A percentile compares a stretch with the other conserved stretches of the same genome.
Evolutionary conservation across 75 land plant genomes (phyloP).

Genomic region (Chamaecyparis obtusa): DNA sequence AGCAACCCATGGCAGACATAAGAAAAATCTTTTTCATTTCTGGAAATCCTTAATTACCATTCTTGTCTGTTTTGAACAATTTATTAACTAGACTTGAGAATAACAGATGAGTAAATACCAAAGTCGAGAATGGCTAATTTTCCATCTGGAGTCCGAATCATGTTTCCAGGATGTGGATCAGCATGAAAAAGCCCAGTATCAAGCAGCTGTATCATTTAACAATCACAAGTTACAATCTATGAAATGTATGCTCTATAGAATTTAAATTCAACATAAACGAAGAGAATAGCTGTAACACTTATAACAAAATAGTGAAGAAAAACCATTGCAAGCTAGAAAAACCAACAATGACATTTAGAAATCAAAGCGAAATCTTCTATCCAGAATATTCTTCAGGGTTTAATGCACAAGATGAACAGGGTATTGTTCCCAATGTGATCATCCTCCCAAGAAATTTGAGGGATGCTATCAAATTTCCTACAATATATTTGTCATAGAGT

Average conservation of each 20-base stretch:
- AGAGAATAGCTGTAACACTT: neutral
- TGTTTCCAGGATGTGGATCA: constrained; percentile 99
- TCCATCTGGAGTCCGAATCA: constrained; percentile 98
- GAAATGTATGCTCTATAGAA: neutral
- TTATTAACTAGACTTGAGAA: neutral
- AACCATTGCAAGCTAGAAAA: neutral
- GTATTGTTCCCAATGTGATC: neutral
- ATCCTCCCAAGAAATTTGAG: no score
- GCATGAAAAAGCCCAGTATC: constrained; percentile 99
- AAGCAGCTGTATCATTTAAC: constrained; percentile 61
- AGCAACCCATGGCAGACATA: neutral
- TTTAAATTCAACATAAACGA: neutral
- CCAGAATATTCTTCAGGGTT: neutral
- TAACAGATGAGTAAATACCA: constrained; percentile 54
- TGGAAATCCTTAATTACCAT: neutral
- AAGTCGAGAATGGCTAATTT: constrained; percentile 99
- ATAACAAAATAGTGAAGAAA: neutral
- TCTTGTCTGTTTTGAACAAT: neutral
- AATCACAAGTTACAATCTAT: constrained; percentile 5
- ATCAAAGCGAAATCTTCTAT: neutral
- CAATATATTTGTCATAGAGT: no score
- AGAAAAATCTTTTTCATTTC: neutral
- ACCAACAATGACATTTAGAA: neutral
- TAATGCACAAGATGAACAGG: neutral
- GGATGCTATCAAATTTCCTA: no score